Conservation (phyloP, 208 protist genomes). For the Balamuthia mandrillaris region DNA sequence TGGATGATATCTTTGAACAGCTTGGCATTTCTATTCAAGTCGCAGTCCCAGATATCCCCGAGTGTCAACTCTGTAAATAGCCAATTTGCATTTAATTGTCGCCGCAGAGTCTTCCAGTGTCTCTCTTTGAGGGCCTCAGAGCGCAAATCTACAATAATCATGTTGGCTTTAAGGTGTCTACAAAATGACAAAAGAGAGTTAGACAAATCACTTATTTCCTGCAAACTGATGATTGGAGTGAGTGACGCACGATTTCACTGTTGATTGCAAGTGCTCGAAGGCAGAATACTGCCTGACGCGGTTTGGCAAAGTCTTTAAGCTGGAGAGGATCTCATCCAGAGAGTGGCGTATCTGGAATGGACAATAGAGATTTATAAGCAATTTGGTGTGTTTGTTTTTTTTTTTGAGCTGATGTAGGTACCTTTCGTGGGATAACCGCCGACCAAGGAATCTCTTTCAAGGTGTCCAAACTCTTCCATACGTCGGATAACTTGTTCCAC, state of each 20-base stretch:
- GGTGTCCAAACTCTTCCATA: conserved; percentile 77
- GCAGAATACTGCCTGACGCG: conserved; percentile 72
- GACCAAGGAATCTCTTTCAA: conserved; percentile 87
- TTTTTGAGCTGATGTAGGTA: no score
- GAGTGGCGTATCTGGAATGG: no score
- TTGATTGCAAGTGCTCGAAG: conserved; percentile 60
- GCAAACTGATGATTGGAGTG: no score
- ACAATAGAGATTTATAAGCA: no score
- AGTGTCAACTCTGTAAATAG: conserved; percentile 83
- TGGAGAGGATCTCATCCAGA: conserved; percentile 65
- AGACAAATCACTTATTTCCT: no score
- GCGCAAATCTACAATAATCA: conserved; percentile 47
- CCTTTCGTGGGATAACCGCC: conserved; percentile 82
- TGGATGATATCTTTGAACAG: conserved; percentile 72
- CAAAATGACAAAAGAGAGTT: no score
- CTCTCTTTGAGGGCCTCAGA: conserved; percentile 84
- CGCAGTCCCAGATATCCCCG: conserved; percentile 86
- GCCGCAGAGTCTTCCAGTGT: conserved; percentile 83
- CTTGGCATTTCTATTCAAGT: conserved; percentile 73
- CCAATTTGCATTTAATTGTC: conserved; percentile 83
- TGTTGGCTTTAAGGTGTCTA: conserved; percentile 55
- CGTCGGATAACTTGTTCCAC: conserved; percentile 78
- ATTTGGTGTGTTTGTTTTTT: no score
- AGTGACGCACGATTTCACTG: conserved; percentile 62
- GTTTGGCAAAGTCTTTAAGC: conserved; percentile 61